phyloP scores from a whole-genome alignment of 257 asterid species.

The Solanum etuberosum region DNA sequence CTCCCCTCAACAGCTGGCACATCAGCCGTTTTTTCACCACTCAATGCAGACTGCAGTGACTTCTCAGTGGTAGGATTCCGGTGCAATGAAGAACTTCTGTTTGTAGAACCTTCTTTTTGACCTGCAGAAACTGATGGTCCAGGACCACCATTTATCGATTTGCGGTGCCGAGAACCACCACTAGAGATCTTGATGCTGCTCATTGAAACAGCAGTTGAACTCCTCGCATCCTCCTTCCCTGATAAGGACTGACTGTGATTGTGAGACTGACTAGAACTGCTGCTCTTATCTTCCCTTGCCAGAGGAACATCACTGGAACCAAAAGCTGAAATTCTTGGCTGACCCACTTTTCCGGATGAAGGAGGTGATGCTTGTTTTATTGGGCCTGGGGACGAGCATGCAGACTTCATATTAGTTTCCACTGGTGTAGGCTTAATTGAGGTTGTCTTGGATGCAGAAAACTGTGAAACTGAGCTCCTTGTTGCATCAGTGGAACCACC shows the following conservation, averaged over 20 bases:
- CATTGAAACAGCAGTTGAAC: slow-evolving; percentile 18
- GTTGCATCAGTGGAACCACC: slow-evolving; percentile 25
- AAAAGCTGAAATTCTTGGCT: slow-evolving; percentile 18
- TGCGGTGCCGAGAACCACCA: slow-evolving; percentile 21
- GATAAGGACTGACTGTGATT: slow-evolving; percentile 17
- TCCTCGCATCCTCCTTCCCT: slow-evolving; percentile 31
- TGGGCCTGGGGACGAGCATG: slow-evolving; percentile 30
- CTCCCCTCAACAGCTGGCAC: slow-evolving; percentile 14
- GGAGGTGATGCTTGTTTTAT: slow-evolving; percentile 20
- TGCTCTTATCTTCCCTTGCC: slow-evolving; percentile 32
- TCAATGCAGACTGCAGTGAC: slow-evolving; percentile 16
- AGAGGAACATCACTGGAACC: slow-evolving; percentile 22
- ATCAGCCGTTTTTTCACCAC: slow-evolving; percentile 13
- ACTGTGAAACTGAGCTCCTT: slow-evolving; percentile 25
- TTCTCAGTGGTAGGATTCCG: slow-evolving; percentile 24
- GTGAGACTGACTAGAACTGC: slow-evolving; percentile 37
- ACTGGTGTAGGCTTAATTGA: slow-evolving; percentile 25
- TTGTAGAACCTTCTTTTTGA: slow-evolving; percentile 23
- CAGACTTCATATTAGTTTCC: slow-evolving; percentile 25
- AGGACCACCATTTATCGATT: slow-evolving; percentile 10
- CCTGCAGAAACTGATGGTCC: slow-evolving; percentile 17
- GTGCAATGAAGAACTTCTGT: slow-evolving; percentile 16
- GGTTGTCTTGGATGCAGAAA: slow-evolving; percentile 25
- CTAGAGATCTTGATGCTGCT: slow-evolving; percentile 20
- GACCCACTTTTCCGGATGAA: slow-evolving; percentile 32